Percentiles rank a stretch among this genome's conserved stretches.
Conservation (phyloP, 176 grass and related monocot species). For the Cenchrus fungigraminus region DNA sequence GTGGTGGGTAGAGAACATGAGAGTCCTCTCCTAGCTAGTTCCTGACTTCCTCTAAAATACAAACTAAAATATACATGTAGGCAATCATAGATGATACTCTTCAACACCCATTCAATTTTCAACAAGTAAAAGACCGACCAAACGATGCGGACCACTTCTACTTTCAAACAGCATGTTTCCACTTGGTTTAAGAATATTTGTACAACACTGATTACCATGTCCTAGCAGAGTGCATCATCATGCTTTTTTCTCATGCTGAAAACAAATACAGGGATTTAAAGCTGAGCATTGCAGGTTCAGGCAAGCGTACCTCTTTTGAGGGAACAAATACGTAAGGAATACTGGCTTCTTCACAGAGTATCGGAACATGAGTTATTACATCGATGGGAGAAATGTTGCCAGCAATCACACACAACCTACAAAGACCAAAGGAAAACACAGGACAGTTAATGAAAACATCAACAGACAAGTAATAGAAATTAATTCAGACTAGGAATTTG, state of each 20-base stretch:
- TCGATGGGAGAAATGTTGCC: slow-evolving; percentile 98
- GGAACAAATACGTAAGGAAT: slow-evolving; percentile 84
- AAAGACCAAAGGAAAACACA: slow-evolving; percentile 18
- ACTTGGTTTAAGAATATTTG: neutral
- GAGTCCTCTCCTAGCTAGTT: neutral
- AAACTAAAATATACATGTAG: neutral
- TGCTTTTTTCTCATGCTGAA: neutral
- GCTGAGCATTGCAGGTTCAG: neutral
- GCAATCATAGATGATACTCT: neutral
- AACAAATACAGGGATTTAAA: slow-evolving; percentile 18
- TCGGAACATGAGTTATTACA: slow-evolving; percentile 84
- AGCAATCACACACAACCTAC: slow-evolving; percentile 87
- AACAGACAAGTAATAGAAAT: neutral
- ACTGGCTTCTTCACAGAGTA: slow-evolving; percentile 80
- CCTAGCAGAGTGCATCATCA: neutral
- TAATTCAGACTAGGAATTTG: neutral
- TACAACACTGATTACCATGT: neutral
- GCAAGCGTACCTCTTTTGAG: slow-evolving; percentile 66
- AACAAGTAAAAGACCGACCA: neutral
- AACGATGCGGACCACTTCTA: neutral
- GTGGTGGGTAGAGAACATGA: neutral
- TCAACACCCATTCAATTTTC: neutral
- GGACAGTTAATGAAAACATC: neutral
- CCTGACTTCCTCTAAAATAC: neutral
- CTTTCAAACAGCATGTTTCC: neutral